Evolutionary conservation across 371 early-diverging fungal genomes (phyloP), one percentile per base, ranked within the genome.

Genomic region (Rhizopus sp.): DNA sequence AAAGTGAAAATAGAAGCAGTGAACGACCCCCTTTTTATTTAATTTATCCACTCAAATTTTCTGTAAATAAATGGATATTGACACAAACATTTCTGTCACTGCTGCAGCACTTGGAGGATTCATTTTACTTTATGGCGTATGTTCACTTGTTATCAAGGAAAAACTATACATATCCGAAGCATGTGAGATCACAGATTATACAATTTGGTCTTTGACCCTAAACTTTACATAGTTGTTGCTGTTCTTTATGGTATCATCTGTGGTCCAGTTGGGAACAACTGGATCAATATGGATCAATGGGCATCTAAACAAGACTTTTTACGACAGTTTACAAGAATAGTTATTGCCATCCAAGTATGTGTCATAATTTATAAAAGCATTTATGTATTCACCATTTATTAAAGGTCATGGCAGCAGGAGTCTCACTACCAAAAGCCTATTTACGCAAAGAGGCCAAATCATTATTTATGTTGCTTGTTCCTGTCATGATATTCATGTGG

Each of bases 121-220:
- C 62, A 90, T 94, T 52, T 70, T 92, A 10, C 35, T 88, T 12
- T 93, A 89, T 59, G 93, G 94, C 3, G 77, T 94, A 15, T 74
- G 92, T 42, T 97, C 97, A 5, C 73, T 94, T 45, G 70, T 92
- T 50, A 79, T 95, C 53, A 96, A 96, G 68, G 95, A 98, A 60
- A 80, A 84, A 6, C 82, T 96, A 7, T 95, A 88, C 73, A 56
- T 98, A 49, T 89, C 93, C 34, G 98, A 97, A 80, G 86, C 96
- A 23, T 75, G 87, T 87, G 79, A 73, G 84, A 69, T 23, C 23
- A 23, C 23, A 23, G 23, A 23, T 23, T 23, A 23, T 23, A 23
- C 23, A 75, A 73, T 72, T 6, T 13, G 2, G 17, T 29, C 6
- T 38, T 31, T 13, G 3, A 29, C 8, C 54, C 29, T 37, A 15